Percentiles rank a stretch among this genome's conserved stretches.
phyloP scores from a whole-genome alignment of 2,329 filamentous ascomycete genomes.

The Claviceps pusilla region DNA sequence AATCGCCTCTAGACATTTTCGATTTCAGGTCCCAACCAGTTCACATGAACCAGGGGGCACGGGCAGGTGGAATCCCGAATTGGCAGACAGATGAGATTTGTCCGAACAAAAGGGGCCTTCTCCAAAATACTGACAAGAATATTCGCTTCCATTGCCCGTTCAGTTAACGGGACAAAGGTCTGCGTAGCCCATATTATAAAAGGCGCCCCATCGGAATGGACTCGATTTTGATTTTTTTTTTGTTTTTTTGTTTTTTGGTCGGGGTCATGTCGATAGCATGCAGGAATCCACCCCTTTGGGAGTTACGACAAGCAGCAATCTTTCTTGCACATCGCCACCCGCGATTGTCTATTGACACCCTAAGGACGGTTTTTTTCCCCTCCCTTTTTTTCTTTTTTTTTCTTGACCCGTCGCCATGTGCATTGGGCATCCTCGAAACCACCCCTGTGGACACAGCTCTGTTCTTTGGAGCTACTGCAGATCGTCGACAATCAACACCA shows the following conservation, averaged over 20 bases:
- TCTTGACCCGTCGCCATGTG: slow-evolving; percentile 3
- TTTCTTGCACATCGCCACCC: background rate
- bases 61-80: background rate
- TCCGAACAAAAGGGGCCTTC: background rate
- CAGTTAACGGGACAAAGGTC: background rate
- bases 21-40: background rate
- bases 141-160: background rate
- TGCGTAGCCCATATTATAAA: background rate
- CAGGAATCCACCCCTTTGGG: background rate
- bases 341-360: background rate
- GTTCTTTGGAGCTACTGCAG: slow-evolving; percentile 13
- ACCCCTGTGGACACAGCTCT: slow-evolving; percentile 8
- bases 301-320: background rate
- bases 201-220: background rate
- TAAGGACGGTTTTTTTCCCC: too few relatives aligned
- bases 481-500: slow-evolving; percentile 27
- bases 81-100: background rate
- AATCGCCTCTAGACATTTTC: background rate
- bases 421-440: slow-evolving; percentile 2
- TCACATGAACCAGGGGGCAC: too few relatives aligned
- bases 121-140: background rate
- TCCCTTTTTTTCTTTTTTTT: too few relatives aligned
- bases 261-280: background rate
- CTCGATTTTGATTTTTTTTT: background rate
- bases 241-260: too few relatives aligned